Base-by-base conservation (phyloP, 78 protist genomes). In the Monosiga brevicollis region DNA sequence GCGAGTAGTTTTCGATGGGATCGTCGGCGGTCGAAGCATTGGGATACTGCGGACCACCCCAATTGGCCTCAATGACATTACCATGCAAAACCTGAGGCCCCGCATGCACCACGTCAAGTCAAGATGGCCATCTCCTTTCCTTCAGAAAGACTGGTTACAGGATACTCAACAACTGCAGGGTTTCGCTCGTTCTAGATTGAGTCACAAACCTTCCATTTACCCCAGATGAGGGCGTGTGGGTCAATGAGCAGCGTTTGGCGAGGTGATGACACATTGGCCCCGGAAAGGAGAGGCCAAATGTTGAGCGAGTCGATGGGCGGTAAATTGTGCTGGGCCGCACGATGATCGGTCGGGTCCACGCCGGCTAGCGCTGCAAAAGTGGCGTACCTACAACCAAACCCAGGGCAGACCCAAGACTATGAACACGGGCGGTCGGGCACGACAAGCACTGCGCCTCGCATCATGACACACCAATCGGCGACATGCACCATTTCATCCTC, bases 341-440 rank as follows among this genome's bases (percentile, higher is more conserved):
- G 10, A 23, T 23, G 42, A 55, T 86, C 89, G 24, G 62, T 41
- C 6, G 84, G 40, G 15, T n/a, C 49, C 42, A 82, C 89, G 23
- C 85, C 85, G 3, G 86, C 89, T 3, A 86, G 74, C n/a, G n/a
- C 78, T 29, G 35, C 11, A 34, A 86, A 32, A 24, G 89, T 86
- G 25, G 83, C 76, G 82, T 86, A 86, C 78, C 78, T 75, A 15
- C 6, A 22, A 6, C 26, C 11, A 15, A 38, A 20, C 11, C 78
- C 6, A 38, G 38, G 38, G n/a, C n/a, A n/a, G n/a, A n/a, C n/a
- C n/a, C n/a, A n/a, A n/a, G n/a, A n/a, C n/a, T n/a, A n/a, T n/a
- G n/a, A n/a, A n/a, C n/a, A n/a, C n/a, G n/a, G n/a, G n/a, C n/a
- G n/a, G n/a, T n/a, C n/a, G n/a, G n/a, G n/a, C n/a, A n/a, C n/a